Evolutionary conservation across 1,139 yeast genomes (phyloP).

Genomic region (Tardiomyces depauwii): DNA sequence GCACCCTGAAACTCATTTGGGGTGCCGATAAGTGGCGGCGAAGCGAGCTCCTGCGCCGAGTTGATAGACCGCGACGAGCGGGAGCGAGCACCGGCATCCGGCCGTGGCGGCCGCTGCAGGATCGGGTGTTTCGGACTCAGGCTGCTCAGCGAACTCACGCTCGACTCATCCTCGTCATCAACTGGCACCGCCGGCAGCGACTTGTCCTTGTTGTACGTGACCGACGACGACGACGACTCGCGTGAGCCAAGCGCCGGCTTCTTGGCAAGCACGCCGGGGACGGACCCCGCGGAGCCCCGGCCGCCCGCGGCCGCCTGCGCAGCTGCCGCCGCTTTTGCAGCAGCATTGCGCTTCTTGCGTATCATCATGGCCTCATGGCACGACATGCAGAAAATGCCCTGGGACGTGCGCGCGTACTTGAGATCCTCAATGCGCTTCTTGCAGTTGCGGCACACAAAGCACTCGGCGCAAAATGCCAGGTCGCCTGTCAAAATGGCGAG

Average conservation of each 20-base stretch:
- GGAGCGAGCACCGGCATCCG: neutral
- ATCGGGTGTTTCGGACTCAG: neutral
- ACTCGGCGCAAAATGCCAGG: slow-evolving; percentile 85
- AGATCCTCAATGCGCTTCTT: slow-evolving; percentile 80
- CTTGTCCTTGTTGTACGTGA: slow-evolving; percentile 13
- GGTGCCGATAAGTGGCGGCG: too few relatives aligned
- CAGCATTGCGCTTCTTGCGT: slow-evolving; percentile 31
- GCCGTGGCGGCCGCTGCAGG: neutral
- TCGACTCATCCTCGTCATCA: slow-evolving; percentile 1
- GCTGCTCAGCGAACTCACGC: slow-evolving; percentile 1
- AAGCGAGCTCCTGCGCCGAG: too few relatives aligned
- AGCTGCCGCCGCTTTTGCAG: neutral
- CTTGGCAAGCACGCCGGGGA: neutral
- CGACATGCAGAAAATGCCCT: slow-evolving; percentile 86
- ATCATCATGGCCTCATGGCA: slow-evolving; percentile 84
- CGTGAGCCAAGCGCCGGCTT: neutral
- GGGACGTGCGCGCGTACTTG: slow-evolving; percentile 86
- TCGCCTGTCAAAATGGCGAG: slow-evolving; percentile 92
- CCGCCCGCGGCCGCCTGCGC: neutral
- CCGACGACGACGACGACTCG: neutral
- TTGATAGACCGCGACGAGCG: neutral
- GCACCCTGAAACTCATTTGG: too few relatives aligned
- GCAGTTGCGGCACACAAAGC: slow-evolving; percentile 88
- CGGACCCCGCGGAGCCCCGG: neutral
- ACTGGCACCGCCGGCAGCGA: slow-evolving; percentile 19